These are phyloP conservation scores for Botrytis fragariae DNA, from an alignment of 2,329 filamentous ascomycete genomes.

Conservation along the genomic window DNA sequence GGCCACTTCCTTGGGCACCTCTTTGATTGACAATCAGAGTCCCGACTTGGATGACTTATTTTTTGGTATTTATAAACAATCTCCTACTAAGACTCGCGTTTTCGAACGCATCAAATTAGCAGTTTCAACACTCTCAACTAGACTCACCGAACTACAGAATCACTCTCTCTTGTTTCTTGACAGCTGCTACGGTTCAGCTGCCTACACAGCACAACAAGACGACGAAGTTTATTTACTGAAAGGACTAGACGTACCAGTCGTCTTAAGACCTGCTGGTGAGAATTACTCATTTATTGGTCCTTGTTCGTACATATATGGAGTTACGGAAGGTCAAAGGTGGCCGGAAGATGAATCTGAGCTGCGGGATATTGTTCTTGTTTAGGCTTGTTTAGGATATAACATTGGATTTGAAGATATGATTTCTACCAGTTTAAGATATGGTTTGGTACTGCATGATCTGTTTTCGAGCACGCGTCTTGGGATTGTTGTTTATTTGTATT, in stretches of 20 bases:
- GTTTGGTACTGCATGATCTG: neutral
- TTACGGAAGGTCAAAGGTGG: neutral
- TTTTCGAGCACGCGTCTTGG: neutral
- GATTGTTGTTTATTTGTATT: rapidly evolving
- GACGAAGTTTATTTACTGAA: neutral
- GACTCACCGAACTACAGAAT: neutral
- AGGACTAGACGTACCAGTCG: neutral
- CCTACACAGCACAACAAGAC: neutral
- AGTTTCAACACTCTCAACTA: rapidly evolving
- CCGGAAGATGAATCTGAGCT: neutral
- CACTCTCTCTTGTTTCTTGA: neutral
- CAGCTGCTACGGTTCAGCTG: neutral
- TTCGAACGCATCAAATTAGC: no score
- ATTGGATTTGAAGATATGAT: neutral
- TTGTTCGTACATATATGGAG: neutral
- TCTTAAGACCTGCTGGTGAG: neutral
- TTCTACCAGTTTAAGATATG: neutral
- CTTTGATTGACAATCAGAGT: neutral
- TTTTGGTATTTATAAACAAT: no score
- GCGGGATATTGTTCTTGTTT: neutral
- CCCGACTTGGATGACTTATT: no score
- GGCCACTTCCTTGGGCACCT: rapidly evolving
- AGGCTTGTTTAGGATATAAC: neutral
- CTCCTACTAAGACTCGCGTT: no score
- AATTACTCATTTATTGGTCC: neutral